A percentile compares a stretch with the other conserved stretches of the same genome.
These are phyloP conservation scores for Keqinozyma sinolaborantium DNA, from an alignment of 1,139 yeast genomes.

Conservation along the genomic window DNA sequence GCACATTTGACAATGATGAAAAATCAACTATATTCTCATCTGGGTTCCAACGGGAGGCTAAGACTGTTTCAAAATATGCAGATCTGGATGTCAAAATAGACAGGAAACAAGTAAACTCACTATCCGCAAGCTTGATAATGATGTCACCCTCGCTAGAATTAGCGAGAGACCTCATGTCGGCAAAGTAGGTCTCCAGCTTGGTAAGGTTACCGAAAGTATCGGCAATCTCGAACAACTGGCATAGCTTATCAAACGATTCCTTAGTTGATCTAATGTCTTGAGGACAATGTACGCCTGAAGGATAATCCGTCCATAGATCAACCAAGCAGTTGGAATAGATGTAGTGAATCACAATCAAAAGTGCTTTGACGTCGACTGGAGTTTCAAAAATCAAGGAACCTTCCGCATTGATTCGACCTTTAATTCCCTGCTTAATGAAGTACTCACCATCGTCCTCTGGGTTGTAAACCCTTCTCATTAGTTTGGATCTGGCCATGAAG, in stretches of 20 bases:
- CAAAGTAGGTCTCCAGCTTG: slow-evolving; percentile 10
- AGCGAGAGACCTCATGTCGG: slow-evolving; percentile 11
- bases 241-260: slow-evolving; percentile 16
- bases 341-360: slow-evolving; percentile 30
- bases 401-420: slow-evolving; percentile 18
- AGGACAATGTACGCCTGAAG: slow-evolving; percentile 15
- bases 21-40: slow-evolving; percentile 26
- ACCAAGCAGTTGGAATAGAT: slow-evolving; percentile 28
- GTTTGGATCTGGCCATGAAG: slow-evolving; percentile 23
- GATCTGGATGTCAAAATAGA: slow-evolving; percentile 52
- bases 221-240: slow-evolving; percentile 14
- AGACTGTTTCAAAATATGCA: slow-evolving; percentile 59
- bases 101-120: slow-evolving; percentile 42
- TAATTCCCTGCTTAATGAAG: slow-evolving; percentile 15
- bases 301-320: slow-evolving; percentile 23
- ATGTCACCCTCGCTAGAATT: slow-evolving; percentile 19
- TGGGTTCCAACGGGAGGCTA: slow-evolving; percentile 53
- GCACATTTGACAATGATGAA: slow-evolving; percentile 34
- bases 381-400: slow-evolving; percentile 14
- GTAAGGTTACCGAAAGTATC: slow-evolving; percentile 13
- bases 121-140: slow-evolving; percentile 35
- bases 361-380: slow-evolving; percentile 20
- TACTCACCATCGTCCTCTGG: slow-evolving; percentile 12
- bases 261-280: slow-evolving; percentile 17
- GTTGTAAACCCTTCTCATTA: slow-evolving; percentile 20